phyloP scores from a whole-genome alignment of 2,329 filamentous ascomycete species.

The Proliferodiscus dingleyae region DNA sequence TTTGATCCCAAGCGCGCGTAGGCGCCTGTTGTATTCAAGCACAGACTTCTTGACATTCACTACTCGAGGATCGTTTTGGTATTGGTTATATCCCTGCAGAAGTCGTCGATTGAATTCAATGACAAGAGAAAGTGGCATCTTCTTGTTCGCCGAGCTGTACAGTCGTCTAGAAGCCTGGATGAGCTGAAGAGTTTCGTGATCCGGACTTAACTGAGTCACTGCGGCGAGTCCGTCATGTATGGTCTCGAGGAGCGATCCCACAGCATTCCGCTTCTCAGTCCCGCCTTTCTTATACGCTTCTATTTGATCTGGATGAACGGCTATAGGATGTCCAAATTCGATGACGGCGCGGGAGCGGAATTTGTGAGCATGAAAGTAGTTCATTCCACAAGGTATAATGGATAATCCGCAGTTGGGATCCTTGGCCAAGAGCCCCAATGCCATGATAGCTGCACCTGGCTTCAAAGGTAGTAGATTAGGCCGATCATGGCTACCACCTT shows the following conservation, averaged over 20 bases:
- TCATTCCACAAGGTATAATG: slow-evolving; percentile 96
- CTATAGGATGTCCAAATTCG: slow-evolving; percentile 87
- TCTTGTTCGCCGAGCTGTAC: slow-evolving; percentile 50
- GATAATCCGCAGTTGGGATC: slow-evolving; percentile 64
- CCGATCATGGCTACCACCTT: slow-evolving; percentile 92
- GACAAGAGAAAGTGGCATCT: slow-evolving; percentile 82
- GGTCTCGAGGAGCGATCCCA: slow-evolving; percentile 74
- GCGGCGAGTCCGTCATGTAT: slow-evolving; percentile 79
- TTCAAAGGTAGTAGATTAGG: slow-evolving; percentile 89
- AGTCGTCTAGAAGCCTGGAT: slow-evolving; percentile 86
- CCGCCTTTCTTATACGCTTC: slow-evolving; percentile 73
- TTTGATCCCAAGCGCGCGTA: slow-evolving; percentile 77
- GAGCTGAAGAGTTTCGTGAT: slow-evolving; percentile 83
- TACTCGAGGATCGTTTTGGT: slow-evolving; percentile 69
- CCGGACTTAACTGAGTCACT: slow-evolving; percentile 88
- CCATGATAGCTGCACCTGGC: slow-evolving; percentile 81
- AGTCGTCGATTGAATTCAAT: slow-evolving; percentile 90
- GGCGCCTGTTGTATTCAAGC: slow-evolving; percentile 64
- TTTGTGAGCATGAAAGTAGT: slow-evolving; percentile 97
- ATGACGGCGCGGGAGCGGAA: slow-evolving; percentile 93
- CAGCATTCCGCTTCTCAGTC: slow-evolving; percentile 68
- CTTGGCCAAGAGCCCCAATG: slow-evolving; percentile 77
- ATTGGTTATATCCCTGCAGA: slow-evolving; percentile 76
- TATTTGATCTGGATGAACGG: slow-evolving; percentile 75
- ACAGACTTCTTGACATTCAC: slow-evolving; percentile 63